Base-by-base conservation (phyloP, 352 stramenopile species). In the Globisporangium camurandrum region DNA sequence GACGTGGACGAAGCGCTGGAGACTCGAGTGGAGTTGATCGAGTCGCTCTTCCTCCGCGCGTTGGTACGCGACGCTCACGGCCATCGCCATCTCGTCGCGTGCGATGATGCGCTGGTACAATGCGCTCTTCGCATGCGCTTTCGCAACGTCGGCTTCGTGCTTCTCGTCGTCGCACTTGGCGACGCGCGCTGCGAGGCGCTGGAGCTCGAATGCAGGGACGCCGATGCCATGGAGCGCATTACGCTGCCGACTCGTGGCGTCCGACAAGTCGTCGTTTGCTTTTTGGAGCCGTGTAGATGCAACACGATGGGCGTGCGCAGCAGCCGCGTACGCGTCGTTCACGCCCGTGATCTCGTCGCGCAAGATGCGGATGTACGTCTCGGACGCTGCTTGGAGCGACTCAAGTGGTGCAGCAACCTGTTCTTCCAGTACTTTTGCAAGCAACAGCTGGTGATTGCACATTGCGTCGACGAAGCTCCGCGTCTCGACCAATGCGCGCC, bases 31-130 rank as follows among this genome's bases (percentile, higher is more conserved):
- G 10, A 93, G 66, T 34, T 91, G 82, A 41, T 93, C 82, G 11
- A 88, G 57, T 4, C 82, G 65, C 52, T 93, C 82, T 58, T 93
- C 82, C 52, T 93, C 82, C 2, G 78, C 79, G 47, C 84, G 85
- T 40, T 93, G 82, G 54, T 93, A 91, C 39, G 82, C 82, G 24
- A 91, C 79, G 59, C 79, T 91, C 30, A 93, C 79, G 31, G 82
- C 82, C 82, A 93, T 93, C n/a, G 73, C 78, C 82, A 93, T 93
- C 59, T 93, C 82, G 45, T 93, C 82, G 11, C 82, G 66, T n/a
- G 82, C 56, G 22, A 93, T 69, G 31, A 91, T 91, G 40, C 74
- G 69, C 48, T 90, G 82, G 64, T 89, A 90, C 42, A 93, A 51
- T n/a, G 65, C 61, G 45, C 66, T 86, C 70, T 93, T 93, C 26